These are phyloP conservation scores for Trematosphaeria pertusa DNA, from an alignment of 2,329 filamentous ascomycete species.

Conservation along the genomic window DNA sequence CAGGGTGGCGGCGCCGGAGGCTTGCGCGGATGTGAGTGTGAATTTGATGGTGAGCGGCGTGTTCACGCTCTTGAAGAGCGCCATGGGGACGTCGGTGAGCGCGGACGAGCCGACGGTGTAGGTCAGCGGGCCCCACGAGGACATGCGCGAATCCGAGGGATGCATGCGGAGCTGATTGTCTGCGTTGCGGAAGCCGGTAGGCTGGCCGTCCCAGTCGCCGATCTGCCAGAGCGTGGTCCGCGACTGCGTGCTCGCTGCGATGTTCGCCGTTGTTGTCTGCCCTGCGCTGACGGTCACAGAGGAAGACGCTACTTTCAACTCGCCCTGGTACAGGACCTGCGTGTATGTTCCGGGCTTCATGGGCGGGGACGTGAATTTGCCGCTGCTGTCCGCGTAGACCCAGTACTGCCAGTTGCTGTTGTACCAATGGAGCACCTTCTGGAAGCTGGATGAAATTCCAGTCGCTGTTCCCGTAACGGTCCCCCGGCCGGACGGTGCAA, in stretches of 20 bases:
- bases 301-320: conserved; percentile 61
- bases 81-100: conserved; percentile 68
- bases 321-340: conserved; percentile 69
- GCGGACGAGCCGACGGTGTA: conserved; percentile 66
- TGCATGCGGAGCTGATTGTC: conserved; percentile 73
- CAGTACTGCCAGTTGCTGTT: conserved; percentile 71
- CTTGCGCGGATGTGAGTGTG: conserved; percentile 57
- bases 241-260: conserved; percentile 57
- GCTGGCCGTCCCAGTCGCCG: conserved; percentile 69
- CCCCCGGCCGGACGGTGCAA: conserved; percentile 63
- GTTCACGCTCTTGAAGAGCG: conserved; percentile 67
- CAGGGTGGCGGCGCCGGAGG: conserved; percentile 63
- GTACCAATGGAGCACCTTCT: conserved; percentile 70
- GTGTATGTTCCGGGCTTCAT: conserved; percentile 74
- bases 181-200: conserved; percentile 68
- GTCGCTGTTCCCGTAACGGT: conserved; percentile 67
- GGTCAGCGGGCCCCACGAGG: conserved; percentile 64
- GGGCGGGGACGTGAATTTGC: conserved; percentile 67
- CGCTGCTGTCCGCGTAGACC: conserved; percentile 62
- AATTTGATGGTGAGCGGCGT: conserved; percentile 67
- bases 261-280: conserved; percentile 56
- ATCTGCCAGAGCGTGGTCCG: conserved; percentile 67
- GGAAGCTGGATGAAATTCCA: conserved; percentile 60
- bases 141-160: conserved; percentile 70
- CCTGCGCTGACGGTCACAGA: conserved; percentile 58